Conservation (phyloP, 192 early-diverging fungal genomes). For the Coemansia sp. region DNA sequence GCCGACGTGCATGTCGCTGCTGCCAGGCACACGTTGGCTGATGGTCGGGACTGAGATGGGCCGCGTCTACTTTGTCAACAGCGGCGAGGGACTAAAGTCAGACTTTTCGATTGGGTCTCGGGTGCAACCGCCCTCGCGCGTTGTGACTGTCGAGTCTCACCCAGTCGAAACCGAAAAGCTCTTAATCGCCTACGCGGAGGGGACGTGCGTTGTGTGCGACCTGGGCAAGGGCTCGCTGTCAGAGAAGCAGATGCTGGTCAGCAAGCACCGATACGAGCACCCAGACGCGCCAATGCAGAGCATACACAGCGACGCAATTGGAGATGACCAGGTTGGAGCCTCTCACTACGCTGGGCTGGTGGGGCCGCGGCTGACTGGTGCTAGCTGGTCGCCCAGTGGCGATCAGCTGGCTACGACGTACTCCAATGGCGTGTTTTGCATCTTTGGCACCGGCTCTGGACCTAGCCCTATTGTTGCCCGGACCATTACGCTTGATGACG, state of each 20-base stretch:
- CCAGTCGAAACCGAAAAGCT: constrained; percentile 44
- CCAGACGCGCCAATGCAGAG: constrained; percentile 1
- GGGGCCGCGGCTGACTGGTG: constrained; percentile 15
- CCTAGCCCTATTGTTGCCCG: constrained; percentile 15
- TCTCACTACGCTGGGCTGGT: neutral
- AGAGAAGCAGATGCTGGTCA: constrained; percentile 22
- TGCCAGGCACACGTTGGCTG: constrained; percentile 47
- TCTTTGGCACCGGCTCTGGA: constrained; percentile 21
- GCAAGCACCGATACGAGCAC: constrained; percentile 27
- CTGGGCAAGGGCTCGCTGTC: constrained; percentile 31
- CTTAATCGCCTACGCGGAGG: constrained; percentile 39
- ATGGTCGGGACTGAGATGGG: constrained; percentile 42
- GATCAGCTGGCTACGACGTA: constrained; percentile 26
- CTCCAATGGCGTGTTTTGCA: constrained; percentile 35
- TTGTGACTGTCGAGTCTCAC: constrained; percentile 31
- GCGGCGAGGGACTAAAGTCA: constrained; percentile 32
- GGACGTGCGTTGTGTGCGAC: constrained; percentile 39
- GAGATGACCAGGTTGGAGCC: neutral
- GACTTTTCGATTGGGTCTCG: constrained; percentile 45
- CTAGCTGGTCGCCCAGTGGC: constrained; percentile 48
- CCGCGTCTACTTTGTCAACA: constrained; percentile 53
- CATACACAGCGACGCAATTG: neutral
- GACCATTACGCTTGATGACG: constrained; percentile 14
- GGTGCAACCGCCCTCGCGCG: constrained; percentile 11
- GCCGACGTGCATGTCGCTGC: constrained; percentile 28